Evolutionary conservation across 1,284 basidiomycete genomes (phyloP).

Genomic region (Ceratobasidium sp.): DNA sequence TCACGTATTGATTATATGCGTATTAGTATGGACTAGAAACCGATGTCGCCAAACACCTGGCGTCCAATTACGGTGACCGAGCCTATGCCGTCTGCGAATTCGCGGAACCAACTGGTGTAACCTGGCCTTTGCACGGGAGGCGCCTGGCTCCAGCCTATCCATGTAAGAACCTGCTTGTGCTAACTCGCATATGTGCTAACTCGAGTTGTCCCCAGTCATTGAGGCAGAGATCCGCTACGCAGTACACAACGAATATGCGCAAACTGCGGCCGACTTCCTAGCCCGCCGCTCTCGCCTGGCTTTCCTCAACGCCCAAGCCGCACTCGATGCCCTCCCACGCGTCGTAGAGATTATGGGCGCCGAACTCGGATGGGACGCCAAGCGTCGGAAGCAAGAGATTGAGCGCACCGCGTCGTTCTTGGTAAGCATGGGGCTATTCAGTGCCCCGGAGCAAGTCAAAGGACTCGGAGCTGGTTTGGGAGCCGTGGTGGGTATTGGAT

Average conservation of each 20-base stretch:
- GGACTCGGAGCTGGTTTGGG: slow-evolving; percentile 53
- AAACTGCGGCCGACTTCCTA: slow-evolving; percentile 91
- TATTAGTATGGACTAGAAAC: slow-evolving; percentile 86
- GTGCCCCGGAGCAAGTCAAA: slow-evolving; percentile 50
- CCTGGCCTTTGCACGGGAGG: slow-evolving; percentile 89
- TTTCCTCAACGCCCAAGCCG: slow-evolving; percentile 92
- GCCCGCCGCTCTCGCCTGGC: slow-evolving; percentile 91
- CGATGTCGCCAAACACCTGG: slow-evolving; percentile 92
- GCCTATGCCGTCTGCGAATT: slow-evolving; percentile 94
- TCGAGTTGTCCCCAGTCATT: slow-evolving; percentile 67
- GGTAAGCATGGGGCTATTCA: slow-evolving; percentile 79
- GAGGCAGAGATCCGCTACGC: slow-evolving; percentile 96
- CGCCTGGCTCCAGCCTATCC: slow-evolving; percentile 84
- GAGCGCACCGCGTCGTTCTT: slow-evolving; percentile 74
- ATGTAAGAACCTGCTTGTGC: slow-evolving; percentile 63
- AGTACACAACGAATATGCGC: slow-evolving; percentile 90
- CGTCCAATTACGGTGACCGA: slow-evolving; percentile 95
- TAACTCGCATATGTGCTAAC: slow-evolving; percentile 15
- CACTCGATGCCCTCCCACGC: slow-evolving; percentile 85
- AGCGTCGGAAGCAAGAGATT: slow-evolving; percentile 72
- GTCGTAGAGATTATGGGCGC: slow-evolving; percentile 93
- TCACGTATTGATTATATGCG: slow-evolving; percentile 39
- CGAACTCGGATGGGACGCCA: slow-evolving; percentile 82
- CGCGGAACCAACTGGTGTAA: slow-evolving; percentile 79
- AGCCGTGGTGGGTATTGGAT: slow-evolving; percentile 56